Conservation (phyloP, 2,329 filamentous ascomycete species). For the Fusarium sp. region DNA sequence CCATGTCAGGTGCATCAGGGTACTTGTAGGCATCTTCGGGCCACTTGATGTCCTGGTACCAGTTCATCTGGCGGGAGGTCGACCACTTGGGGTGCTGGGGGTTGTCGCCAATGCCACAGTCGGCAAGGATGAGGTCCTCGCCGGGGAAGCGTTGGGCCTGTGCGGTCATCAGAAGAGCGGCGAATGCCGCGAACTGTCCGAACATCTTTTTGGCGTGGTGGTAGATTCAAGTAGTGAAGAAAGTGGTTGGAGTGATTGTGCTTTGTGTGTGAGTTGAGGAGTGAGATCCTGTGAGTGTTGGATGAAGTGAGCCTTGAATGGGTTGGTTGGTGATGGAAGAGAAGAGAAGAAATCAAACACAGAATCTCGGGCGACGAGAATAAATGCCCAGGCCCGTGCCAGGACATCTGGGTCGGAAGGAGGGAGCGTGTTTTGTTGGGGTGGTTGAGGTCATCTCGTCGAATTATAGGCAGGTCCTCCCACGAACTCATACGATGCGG, state of each 20-base stretch:
- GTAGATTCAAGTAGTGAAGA: neutral
- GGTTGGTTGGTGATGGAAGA: neutral
- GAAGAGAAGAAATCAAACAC: neutral
- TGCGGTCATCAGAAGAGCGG: slow-evolving; percentile 37
- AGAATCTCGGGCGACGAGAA: neutral
- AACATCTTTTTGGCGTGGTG: slow-evolving; percentile 36
- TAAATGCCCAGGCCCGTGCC: neutral
- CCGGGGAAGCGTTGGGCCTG: slow-evolving; percentile 45
- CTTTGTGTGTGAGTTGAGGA: neutral
- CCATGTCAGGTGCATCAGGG: slow-evolving; percentile 53
- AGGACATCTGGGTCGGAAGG: neutral
- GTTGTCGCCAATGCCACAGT: slow-evolving; percentile 58
- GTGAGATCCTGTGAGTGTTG: slow-evolving; percentile 4
- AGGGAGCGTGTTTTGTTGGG: slow-evolving; percentile 13
- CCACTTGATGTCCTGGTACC: slow-evolving; percentile 56
- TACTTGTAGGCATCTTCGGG: slow-evolving; percentile 49
- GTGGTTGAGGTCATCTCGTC: neutral
- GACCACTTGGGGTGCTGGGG: slow-evolving; percentile 55
- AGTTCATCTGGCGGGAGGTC: slow-evolving; percentile 59
- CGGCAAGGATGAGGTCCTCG: slow-evolving; percentile 55
- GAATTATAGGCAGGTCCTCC: slow-evolving; percentile 7
- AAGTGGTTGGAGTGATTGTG: neutral
- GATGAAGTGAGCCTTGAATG: neutral
- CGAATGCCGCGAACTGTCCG: slow-evolving; percentile 40
- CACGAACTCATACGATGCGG: neutral